These are phyloP conservation scores for Echinosophora koreensis DNA, from an alignment of 306 rosid species.

Conservation along the genomic window DNA sequence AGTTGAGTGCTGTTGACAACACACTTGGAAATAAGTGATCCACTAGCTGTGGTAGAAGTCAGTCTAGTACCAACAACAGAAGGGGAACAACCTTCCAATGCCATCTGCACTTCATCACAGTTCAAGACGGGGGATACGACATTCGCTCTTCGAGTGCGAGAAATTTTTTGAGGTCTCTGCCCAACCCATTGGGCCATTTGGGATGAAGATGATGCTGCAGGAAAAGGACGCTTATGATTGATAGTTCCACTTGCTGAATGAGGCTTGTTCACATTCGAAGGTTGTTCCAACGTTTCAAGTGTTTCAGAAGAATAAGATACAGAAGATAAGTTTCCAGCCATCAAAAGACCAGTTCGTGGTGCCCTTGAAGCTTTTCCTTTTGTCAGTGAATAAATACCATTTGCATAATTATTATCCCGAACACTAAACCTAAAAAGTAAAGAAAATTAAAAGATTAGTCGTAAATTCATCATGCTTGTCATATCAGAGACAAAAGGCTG, in stretches of 20 bases:
- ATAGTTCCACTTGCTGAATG: conserved; percentile 54
- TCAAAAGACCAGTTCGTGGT: conserved; percentile 66
- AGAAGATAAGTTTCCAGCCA: conserved; percentile 62
- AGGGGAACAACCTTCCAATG: conserved; percentile 71
- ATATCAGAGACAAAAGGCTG: conserved; percentile 20
- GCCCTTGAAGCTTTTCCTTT: conserved; percentile 85
- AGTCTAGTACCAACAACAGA: conserved; percentile 66
- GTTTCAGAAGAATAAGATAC: conserved; percentile 64
- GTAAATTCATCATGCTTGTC: conserved; percentile 7
- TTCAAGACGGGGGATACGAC: conserved; percentile 74
- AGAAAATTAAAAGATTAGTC: conserved; percentile 15
- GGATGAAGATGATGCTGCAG: conserved; percentile 67
- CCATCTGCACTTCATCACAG: conserved; percentile 64
- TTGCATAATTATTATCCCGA: conserved; percentile 60
- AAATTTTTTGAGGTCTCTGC: conserved; percentile 84
- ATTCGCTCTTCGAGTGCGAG: conserved; percentile 86
- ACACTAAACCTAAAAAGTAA: conserved; percentile 59
- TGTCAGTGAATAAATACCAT: conserved; percentile 57
- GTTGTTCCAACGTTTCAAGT: conserved; percentile 68
- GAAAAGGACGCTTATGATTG: conserved; percentile 68
- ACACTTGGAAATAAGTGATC: conserved; percentile 61
- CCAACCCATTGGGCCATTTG: conserved; percentile 91
- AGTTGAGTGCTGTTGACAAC: conserved; percentile 51
- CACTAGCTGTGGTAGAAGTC: conserved; percentile 60
- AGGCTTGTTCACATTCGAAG: conserved; percentile 61